Evolutionary conservation across 805 yeast species (phyloP), one percentile per base, ranked within the genome.

Genomic region (Grigorovia yakushimaensis): DNA sequence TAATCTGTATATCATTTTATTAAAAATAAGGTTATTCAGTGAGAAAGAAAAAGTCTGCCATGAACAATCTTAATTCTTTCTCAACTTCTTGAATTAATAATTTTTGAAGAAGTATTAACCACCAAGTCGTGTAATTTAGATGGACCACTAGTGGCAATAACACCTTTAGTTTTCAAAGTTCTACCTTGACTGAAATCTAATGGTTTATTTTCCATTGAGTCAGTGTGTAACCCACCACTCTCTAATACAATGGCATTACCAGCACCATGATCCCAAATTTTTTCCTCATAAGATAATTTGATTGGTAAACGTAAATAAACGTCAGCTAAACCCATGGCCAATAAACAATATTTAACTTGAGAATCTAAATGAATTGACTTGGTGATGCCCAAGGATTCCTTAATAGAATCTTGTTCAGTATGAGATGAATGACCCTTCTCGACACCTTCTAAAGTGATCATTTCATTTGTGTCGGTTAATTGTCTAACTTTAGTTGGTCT

Each of bases 231-330:
- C 6, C 98, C 98, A 40, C 97, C 97, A 56, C 94, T 84, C 65
- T 94, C 98, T 35, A 76, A 73, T 42, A 94, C 81, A 51, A 93
- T 74, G 13, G 91, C 73, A 58, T 84, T 83, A 3, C 98, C 99
- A 1, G 97, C 94, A 18, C 98, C 98, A 64, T 93, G 99, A 67
- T 93, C 99, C 98, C 98, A 93, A 50, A 93, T 88, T 67, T 93
- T 93, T 64, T 93, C 99, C 57, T 86, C 76, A 64, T 89, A 93
- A 2, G 76, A 67, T 45, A 79, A 72, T 54, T 75, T 79, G 42
- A 82, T 78, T 13, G 99, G 99, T 49, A 94, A 69, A 55, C 99
- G 81, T 51, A 93, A 71, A 58, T 94, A 93, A 13, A 93, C 76
- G 57, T 93, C 97, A 3, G 96, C 98, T 47, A 84, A 83, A 35